phyloP scores from a whole-genome alignment of 208 protist species.

The Leishmania martiniquensis region DNA sequence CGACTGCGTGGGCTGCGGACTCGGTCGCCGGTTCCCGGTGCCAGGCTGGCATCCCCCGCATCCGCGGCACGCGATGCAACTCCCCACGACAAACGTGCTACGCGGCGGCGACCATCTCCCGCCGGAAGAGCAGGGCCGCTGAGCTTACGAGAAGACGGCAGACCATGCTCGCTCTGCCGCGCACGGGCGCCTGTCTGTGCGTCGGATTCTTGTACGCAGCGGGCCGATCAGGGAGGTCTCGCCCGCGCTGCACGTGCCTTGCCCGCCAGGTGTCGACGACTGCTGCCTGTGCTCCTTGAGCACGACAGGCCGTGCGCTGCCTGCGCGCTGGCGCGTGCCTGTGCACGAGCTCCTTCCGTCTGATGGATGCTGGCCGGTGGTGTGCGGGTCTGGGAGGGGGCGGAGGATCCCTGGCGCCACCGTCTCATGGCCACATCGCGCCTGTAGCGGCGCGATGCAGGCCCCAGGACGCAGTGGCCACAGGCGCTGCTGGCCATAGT shows the following conservation, averaged over 20 bases:
- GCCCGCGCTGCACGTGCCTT: background rate
- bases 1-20: too few species aligned
- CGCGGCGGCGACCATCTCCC: too few species aligned
- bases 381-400: background rate
- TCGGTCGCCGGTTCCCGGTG: too few species aligned
- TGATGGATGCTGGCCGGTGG: background rate
- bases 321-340: background rate
- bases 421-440: too few species aligned
- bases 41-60: too few species aligned
- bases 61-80: too few species aligned
- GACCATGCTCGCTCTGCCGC: background rate
- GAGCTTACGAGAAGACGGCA: background rate
- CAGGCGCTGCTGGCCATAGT: too few species aligned
- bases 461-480: too few species aligned
- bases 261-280: background rate
- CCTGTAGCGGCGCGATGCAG: too few species aligned
- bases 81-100: too few species aligned
- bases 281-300: background rate
- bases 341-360: background rate
- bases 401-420: background rate
- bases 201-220: background rate
- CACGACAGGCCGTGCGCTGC: background rate
- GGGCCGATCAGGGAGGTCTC: background rate
- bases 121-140: too few species aligned
- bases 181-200: background rate